A percentile compares a stretch with the other conserved stretches of the same genome.
Conservation (phyloP, 1,139 yeast genomes). For the Pichiaceae sp. region DNA sequence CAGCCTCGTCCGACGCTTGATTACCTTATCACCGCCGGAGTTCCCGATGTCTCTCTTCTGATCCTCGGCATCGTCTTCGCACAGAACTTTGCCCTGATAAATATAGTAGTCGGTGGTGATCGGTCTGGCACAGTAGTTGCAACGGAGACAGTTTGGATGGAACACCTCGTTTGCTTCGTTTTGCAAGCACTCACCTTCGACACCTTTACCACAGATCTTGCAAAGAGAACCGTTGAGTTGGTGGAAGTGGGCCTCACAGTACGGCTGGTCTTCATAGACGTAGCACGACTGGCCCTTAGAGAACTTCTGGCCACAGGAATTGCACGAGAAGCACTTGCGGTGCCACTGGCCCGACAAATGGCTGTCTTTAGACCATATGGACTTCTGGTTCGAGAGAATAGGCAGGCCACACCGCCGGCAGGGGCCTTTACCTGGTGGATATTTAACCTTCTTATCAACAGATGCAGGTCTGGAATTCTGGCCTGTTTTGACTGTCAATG, state of each 20-base stretch:
- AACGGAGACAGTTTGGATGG: constrained; percentile 56
- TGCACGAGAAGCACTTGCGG: constrained; percentile 71
- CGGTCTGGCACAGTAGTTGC: constrained; percentile 39
- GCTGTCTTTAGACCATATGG: constrained; percentile 72
- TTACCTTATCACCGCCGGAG: constrained; percentile 11
- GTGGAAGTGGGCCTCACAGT: constrained; percentile 80
- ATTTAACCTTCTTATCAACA: constrained; percentile 5
- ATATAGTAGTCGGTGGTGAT: constrained; percentile 51
- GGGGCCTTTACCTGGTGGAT: constrained; percentile 64
- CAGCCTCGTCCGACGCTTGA: constrained; percentile 22
- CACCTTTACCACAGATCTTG: constrained; percentile 59
- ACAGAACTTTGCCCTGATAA: constrained; percentile 40
- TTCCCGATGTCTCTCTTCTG: constrained; percentile 9
- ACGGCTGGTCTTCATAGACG: constrained; percentile 70
- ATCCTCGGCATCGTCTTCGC: constrained; percentile 33
- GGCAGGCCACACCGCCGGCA: constrained; percentile 53
- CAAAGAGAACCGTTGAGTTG: constrained; percentile 68
- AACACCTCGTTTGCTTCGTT: constrained; percentile 60
- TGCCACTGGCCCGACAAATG: constrained; percentile 95
- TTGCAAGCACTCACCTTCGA: constrained; percentile 88
- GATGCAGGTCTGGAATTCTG: not conserved
- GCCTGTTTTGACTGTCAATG: not conserved
- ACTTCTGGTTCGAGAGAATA: constrained; percentile 35
- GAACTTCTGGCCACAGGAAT: constrained; percentile 48
- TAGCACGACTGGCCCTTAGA: constrained; percentile 65